Evolutionary conservation across 495 filamentous ascomycete genomes (phyloP), one percentile per base, ranked within the genome.

Genomic region (Penicillium waksmanii): DNA sequence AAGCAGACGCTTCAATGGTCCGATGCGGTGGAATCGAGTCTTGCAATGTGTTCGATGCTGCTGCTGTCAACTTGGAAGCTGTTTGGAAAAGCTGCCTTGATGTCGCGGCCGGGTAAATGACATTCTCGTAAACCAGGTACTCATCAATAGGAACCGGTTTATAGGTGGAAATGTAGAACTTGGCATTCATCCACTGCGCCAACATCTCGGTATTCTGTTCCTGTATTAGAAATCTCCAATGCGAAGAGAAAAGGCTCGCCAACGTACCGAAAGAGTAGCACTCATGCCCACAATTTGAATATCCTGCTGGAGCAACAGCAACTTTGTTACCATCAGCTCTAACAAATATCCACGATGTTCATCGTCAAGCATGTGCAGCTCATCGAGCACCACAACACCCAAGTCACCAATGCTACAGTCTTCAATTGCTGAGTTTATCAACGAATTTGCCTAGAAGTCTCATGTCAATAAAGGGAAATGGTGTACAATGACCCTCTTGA

Each of bases 221-320:
- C 11, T 5, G 2, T n/a, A 48, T 75, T 56, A 75, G 68, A 46
- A 27, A 23, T 21, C 13, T 19, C 46, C 44, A n/a, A 43, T 23
- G 17, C 11, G 3, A 12, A 17, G 12, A 34, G 11, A 10, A 18
- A 44, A 44, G 27, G n/a, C 1, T 35, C 27, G 47, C 12, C n/a
- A 10, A 58, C 81, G 53, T 74, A 90, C 87, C 44, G 86, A 85
- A 34, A 93, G 70, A 3, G 91, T 93, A 15, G 91, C 90, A 58
- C 90, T 93, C 91, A 93, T 93, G 57, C 87, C 90, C 53, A 93
- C 77, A 23, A 95, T 85, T 62, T 95, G 91, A 25, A 91, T 82
- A 43, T 79, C 75, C 57, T 89, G 82, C 42, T 84, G 87, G 11
- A 93, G 74, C 52, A 88, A 82, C 7, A 93, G 70, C 23, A 93